Base-by-base conservation (phyloP, 495 filamentous ascomycete species). In the Haplographium delicatum region DNA sequence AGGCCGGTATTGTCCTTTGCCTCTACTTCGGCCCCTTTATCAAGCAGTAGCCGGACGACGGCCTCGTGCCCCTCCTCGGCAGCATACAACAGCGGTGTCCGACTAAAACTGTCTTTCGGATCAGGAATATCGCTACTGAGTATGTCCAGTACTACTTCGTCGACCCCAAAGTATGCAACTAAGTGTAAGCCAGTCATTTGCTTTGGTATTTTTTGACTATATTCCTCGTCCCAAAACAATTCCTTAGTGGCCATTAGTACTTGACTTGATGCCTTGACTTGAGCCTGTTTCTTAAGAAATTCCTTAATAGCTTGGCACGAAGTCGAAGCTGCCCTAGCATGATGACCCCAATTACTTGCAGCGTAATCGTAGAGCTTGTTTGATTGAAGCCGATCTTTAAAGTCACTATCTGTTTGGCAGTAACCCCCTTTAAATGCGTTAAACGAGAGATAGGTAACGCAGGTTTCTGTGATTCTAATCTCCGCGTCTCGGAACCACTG, bases 391-490 rank as follows among this genome's bases (percentile, higher is more conserved):
- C 68, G 65, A 33, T 24, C 38, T 26, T 60, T 47, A 43, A 75
- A 69, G 70, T 11, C 56, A 5, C 40, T 19, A 6, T 56, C 41
- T 11, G 33, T 39, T 25, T 28, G 27, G 43, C 53, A 56, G 38
- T 39, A 5, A 4, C 53, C 53, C 26, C 5, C 1, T 19, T 50
- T 40, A 50, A 56, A 56, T 26, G 5, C 26, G 23, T 56, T 28
- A 37, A 50, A 56, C 27, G 39, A 69, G 16, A 79, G 64, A 47
- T 76, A 77, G 0, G 67, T 71, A 33, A 71, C 19, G 56, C 75
- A 78, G 13, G 46, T 58, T 15, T 19, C 48, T 15, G 69, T 54
- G 13, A 79, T 68, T 10, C 54, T 38, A 7, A 22, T 9, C 27
- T 70, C 54, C 4, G 66, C 67, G 44, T 61, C 47, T 6, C 68